Percentiles rank a stretch among this genome's conserved stretches.
phyloP scores from a whole-genome alignment of 2,329 filamentous ascomycete species.

The Aureobasidium sp. region DNA sequence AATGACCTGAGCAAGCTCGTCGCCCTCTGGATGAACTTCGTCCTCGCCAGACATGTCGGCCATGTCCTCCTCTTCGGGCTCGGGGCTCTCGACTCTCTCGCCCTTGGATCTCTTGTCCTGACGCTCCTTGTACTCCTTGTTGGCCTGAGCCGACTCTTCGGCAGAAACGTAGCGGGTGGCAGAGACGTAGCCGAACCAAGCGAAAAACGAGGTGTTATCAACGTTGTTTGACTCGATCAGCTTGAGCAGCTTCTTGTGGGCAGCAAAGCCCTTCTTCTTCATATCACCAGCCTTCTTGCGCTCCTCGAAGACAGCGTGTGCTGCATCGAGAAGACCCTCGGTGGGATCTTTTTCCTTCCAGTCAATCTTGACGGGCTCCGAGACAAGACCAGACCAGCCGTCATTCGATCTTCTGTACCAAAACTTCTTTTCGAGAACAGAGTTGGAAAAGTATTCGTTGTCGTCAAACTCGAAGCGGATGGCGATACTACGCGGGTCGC shows the following conservation, averaged over 20 bases:
- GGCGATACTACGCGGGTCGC: slow-evolving; percentile 72
- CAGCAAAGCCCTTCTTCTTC: slow-evolving; percentile 42
- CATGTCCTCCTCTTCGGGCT: slow-evolving; percentile 52
- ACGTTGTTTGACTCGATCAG: slow-evolving; percentile 42
- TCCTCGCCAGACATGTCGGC: slow-evolving; percentile 59
- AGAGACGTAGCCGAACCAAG: slow-evolving; percentile 70
- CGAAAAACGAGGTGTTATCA: slow-evolving; percentile 67
- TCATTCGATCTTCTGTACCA: slow-evolving; percentile 67
- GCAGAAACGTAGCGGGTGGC: slow-evolving; percentile 61
- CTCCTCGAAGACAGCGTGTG: slow-evolving; percentile 61
- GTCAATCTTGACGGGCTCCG: slow-evolving; percentile 78
- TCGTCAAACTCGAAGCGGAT: slow-evolving; percentile 72
- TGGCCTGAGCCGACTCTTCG: slow-evolving; percentile 61
- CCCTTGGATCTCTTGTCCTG: slow-evolving; percentile 40
- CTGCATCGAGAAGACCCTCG: slow-evolving; percentile 67
- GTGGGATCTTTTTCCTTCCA: slow-evolving; percentile 84
- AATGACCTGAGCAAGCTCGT: slow-evolving; percentile 72
- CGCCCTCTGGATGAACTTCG: slow-evolving; percentile 83
- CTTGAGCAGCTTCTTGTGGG: slow-evolving; percentile 48
- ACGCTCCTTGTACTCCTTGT: slow-evolving; percentile 54
- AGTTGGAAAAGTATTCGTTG: slow-evolving; percentile 78
- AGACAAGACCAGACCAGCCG: slow-evolving; percentile 70
- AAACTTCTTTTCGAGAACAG: slow-evolving; percentile 81
- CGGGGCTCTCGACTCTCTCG: slow-evolving; percentile 35
- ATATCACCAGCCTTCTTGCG: slow-evolving; percentile 44